These are phyloP conservation scores for Phoenix roebelenii DNA, from an alignment of 176 grass and related monocot genomes.

Conservation along the genomic window DNA sequence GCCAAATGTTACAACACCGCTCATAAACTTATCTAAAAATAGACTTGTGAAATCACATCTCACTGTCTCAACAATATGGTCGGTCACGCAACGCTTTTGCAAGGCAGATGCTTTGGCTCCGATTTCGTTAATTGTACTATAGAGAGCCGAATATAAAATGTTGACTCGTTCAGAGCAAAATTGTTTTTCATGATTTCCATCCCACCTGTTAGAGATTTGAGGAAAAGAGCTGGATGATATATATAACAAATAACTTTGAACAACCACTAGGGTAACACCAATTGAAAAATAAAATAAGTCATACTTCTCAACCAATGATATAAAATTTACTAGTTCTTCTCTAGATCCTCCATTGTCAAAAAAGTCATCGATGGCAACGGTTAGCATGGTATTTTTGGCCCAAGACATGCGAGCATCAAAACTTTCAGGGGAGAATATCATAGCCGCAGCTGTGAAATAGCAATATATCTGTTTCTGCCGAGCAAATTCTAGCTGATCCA, in stretches of 20 bases:
- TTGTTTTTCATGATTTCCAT: constrained; percentile 33
- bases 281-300: not conserved
- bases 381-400: constrained; percentile 55
- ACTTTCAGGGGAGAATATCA: constrained; percentile 41
- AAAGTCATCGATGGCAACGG: constrained; percentile 60
- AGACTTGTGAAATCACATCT: constrained; percentile 8
- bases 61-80: constrained; percentile 47
- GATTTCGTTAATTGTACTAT: constrained; percentile 43
- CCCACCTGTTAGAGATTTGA: constrained; percentile 38
- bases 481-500: constrained; percentile 64
- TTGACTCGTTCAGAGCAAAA: constrained; percentile 56
- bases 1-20: not conserved
- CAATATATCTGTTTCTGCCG: constrained; percentile 53
- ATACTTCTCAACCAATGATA: constrained; percentile 53
- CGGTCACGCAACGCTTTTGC: constrained; percentile 40
- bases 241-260: no score
- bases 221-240: not conserved
- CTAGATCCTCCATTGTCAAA: constrained; percentile 66
- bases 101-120: constrained; percentile 39
- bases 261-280: no score
- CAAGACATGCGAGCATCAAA: constrained; percentile 46
- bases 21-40: not conserved
- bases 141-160: constrained; percentile 53
- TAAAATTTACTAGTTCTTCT: constrained; percentile 51
- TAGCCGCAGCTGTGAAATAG: constrained; percentile 53